Base-by-base conservation (phyloP, 2,329 filamentous ascomycete species). In the Ophiosphaerella korrae region DNA sequence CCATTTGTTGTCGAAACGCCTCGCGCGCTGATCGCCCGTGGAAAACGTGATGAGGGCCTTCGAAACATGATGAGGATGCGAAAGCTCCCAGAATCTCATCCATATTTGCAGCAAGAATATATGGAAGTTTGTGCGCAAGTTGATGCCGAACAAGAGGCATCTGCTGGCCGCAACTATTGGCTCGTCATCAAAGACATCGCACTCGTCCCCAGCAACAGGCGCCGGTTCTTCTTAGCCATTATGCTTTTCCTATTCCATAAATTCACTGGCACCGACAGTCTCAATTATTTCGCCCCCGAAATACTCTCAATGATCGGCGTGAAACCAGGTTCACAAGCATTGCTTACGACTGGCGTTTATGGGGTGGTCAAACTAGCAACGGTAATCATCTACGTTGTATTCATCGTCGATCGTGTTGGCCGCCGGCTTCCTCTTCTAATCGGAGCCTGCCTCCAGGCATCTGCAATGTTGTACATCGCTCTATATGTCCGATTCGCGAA, bases 191-290 rank as follows among this genome's bases (percentile, higher is more conserved):
- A 72, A 38, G 50, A 46, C 21, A 26, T 45, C 26, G 26, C 41
- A 5, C 18, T 45, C 11, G 35, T 45, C 14, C 43, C 43, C 7
- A 70, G 62, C 47, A 75, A 74, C 37, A 57, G 67, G 1, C 67
- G 68, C 11, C 69, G 71, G 1, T 70, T 74, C 41, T 67, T 74
- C 46, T 59, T 74, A 7, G 66, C 72, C 2, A 58, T 70, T 2
- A 71, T 71, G 59, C 53, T 75, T 9, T 75, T 75, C 46, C 36
- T 77, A 1, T 77, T 77, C 48, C 74, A 77, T 56, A 77, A 77
- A 32, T 70, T 76, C 21, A 77, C 74, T 2, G 74, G 75, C 1
- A 77, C 73, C 1, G 73, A 76, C 53, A 66, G 66, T 5, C 44
- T 77, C 14, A 77, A 76, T 58, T 77, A 77, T 52, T 77, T 72